phyloP scores from a whole-genome alignment of 192 early-diverging fungal species.

The Backusella macrospora region DNA sequence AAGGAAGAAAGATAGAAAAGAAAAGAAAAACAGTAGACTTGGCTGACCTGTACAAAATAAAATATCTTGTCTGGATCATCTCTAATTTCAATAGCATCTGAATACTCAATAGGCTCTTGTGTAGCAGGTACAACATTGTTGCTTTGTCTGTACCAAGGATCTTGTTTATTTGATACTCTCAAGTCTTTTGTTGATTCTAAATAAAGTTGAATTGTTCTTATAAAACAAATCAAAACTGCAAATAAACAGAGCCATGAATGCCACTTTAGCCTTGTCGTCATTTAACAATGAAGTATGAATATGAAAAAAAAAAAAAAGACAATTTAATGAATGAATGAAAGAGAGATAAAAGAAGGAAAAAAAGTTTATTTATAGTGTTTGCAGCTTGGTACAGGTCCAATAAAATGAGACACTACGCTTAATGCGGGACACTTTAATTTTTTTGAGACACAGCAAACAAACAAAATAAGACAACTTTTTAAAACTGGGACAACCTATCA shows the following conservation, averaged over 20 bases:
- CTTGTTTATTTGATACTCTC: conserved; percentile 16
- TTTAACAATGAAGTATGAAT: conserved; percentile 9
- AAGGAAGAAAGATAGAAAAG: not conserved
- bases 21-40: no score
- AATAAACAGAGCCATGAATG: conserved; percentile 8
- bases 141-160: conserved; percentile 9
- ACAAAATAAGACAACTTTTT: no score
- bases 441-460: no score
- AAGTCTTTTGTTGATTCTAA: conserved; percentile 12
- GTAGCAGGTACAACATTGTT: not conserved
- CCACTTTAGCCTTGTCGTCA: not conserved
- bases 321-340: not conserved
- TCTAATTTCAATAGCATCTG: not conserved
- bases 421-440: no score
- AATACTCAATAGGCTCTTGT: not conserved
- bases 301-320: not conserved
- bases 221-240: not conserved
- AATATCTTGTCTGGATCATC: conserved; percentile 57
- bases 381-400: no score
- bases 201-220: conserved; percentile 8
- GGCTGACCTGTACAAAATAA: conserved; percentile 69
- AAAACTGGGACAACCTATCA: no score
- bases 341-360: no score
- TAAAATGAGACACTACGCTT: no score
- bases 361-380: no score